Base-by-base conservation (phyloP, 305 asterid species). In the Fraxinus greggii region DNA sequence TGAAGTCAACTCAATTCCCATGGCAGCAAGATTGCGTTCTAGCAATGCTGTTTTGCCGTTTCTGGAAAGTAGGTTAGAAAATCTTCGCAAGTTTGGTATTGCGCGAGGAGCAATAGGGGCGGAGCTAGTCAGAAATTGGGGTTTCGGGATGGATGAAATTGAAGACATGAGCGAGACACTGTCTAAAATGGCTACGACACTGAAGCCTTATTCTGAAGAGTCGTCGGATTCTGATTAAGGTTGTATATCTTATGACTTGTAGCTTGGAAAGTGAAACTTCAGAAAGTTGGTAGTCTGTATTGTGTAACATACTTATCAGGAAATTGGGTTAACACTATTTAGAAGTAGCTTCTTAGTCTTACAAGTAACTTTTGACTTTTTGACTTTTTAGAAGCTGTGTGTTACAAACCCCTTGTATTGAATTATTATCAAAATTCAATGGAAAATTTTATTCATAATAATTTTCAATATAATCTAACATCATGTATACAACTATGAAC, bases 21-120 rank as follows among this genome's bases (percentile, higher is more conserved):
- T 92, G 95, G 98, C 97, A 56, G 92, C 98, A 79, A 93, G 98
- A 83, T 84, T 95, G 51, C 95, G 98, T 72, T 95, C 99, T 7
- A 92, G 91, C 86, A 91, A 48, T 81, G 96, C 97, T 12, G 76
- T 95, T 75, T 83, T 95, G 86, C 99, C 98, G 0, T 91, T 88
- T 85, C 36, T 95, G 90, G 94, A 93, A 84, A 89, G 86, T 4
- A 87, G 90, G 78, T 77, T 95, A 85, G 88, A 63, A 61, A 90
- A 90, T 84, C 95, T 95, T 80, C 93, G 89, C 35, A 91, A 82
- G 85, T 85, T 89, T 83, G 97, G 97, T 23, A 85, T 90, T 69
- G 91, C 88, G 24, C 91, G 91, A 81, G 98, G 97, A 48, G 95
- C 95, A 12, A 26, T 86, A 4, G 98, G 99, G 75, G n/a, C 85